A percentile compares a stretch with the other conserved stretches of the same genome.
Conservation (phyloP, 2,329 filamentous ascomycete genomes). For the Mycosphaerella sp. region DNA sequence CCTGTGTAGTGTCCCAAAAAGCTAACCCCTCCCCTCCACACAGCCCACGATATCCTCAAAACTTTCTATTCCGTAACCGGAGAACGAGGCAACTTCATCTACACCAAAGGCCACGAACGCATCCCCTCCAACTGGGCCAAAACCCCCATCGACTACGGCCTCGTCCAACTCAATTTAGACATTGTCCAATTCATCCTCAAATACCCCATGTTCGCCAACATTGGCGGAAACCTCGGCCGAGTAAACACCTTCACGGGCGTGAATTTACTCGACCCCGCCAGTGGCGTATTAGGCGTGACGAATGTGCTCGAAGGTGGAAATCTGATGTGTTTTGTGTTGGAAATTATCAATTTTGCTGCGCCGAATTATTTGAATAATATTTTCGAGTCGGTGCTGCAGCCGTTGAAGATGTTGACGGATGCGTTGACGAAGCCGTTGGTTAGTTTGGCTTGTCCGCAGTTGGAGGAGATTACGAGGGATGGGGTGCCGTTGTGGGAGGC, state of each 20-base stretch:
- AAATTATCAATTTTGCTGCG: slow-evolving; percentile 32
- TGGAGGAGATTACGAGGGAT: slow-evolving; percentile 18
- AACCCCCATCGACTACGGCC: slow-evolving; percentile 15
- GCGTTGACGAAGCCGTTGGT: slow-evolving; percentile 15
- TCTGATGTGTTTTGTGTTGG: slow-evolving; percentile 18
- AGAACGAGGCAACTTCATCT: slow-evolving; percentile 18
- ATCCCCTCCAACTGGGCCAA: slow-evolving; percentile 24
- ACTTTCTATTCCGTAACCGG: slow-evolving; percentile 23
- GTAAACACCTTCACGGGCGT: slow-evolving; percentile 26
- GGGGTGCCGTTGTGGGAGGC: slow-evolving; percentile 20
- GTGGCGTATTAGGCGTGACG: slow-evolving; percentile 38
- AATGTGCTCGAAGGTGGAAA: slow-evolving; percentile 16
- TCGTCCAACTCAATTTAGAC: slow-evolving; percentile 19
- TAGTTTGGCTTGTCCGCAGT: slow-evolving; percentile 17
- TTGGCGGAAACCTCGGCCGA: slow-evolving; percentile 23
- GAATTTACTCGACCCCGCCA: slow-evolving; percentile 32
- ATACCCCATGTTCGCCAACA: slow-evolving; percentile 16
- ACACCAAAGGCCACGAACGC: slow-evolving; percentile 19
- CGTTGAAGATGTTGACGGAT: slow-evolving; percentile 15
- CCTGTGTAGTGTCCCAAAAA: too few species aligned
- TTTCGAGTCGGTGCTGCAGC: slow-evolving; percentile 17
- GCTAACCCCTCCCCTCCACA: too few species aligned
- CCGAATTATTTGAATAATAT: slow-evolving; percentile 32
- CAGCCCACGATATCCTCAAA: slow-evolving; percentile 23
- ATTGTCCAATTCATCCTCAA: slow-evolving; percentile 18